Evolutionary conservation across 768 basidiomycete species (phyloP).

Genomic region (Panaeolus papilionaceus): DNA sequence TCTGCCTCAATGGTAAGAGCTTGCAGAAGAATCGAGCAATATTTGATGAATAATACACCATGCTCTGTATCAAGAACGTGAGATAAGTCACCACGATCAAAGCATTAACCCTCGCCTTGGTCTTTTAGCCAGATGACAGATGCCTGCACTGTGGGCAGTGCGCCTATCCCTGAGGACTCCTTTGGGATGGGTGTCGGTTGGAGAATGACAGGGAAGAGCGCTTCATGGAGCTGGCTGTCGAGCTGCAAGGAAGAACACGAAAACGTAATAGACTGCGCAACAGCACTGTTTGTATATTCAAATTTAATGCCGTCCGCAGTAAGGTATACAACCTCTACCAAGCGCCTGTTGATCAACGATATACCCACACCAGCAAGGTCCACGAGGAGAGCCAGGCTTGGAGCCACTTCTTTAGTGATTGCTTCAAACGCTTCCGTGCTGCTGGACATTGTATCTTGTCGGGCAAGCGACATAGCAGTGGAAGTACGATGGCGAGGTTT

Average conservation of each 20-base stretch:
- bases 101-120: constrained; percentile 62
- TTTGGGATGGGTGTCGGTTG: constrained; percentile 91
- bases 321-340: constrained; percentile 90
- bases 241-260: constrained; percentile 90
- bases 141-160: constrained; percentile 87
- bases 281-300: constrained; percentile 80
- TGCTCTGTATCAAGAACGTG: constrained; percentile 64
- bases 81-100: not conserved
- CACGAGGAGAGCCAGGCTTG: constrained; percentile 70
- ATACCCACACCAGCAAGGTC: constrained; percentile 91
- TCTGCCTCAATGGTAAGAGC: constrained; percentile 96
- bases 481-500: constrained; percentile 67
- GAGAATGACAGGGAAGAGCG: constrained; percentile 91
- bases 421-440: constrained; percentile 85
- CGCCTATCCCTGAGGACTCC: constrained; percentile 75
- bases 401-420: constrained; percentile 72
- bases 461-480: constrained; percentile 50
- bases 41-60: constrained; percentile 97
- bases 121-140: constrained; percentile 93
- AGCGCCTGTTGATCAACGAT: constrained; percentile 86
- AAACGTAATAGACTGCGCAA: constrained; percentile 81
- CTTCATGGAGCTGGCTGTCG: constrained; percentile 98
- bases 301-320: constrained; percentile 81
- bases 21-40: constrained; percentile 92
- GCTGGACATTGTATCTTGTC: constrained; percentile 76